These are phyloP conservation scores for Glaciozyma martinii DNA, from an alignment of 768 basidiomycete species.

Conservation along the genomic window DNA sequence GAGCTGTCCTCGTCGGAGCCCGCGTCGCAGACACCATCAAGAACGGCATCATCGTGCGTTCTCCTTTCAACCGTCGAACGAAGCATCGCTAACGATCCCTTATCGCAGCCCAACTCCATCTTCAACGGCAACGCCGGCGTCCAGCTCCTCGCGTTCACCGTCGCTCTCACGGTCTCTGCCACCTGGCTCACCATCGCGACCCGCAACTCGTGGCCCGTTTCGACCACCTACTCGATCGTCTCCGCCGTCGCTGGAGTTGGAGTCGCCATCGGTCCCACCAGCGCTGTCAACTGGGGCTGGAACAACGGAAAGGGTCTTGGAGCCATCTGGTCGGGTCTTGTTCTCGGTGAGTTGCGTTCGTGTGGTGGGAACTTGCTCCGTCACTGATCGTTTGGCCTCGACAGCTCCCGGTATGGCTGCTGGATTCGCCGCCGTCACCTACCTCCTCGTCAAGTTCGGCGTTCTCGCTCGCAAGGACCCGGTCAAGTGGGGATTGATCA, in stretches of 20 bases:
- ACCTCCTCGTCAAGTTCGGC: slow-evolving; percentile 39
- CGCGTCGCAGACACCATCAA: slow-evolving; percentile 42
- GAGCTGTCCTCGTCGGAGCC: slow-evolving; percentile 40
- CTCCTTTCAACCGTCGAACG: not conserved
- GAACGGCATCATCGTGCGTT: slow-evolving; percentile 42
- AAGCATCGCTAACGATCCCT: not conserved
- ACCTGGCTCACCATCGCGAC: slow-evolving; percentile 42
- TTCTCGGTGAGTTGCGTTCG: slow-evolving; percentile 23
- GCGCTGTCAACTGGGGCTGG: slow-evolving; percentile 44
- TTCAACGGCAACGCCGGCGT: slow-evolving; percentile 42
- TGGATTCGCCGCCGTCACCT: slow-evolving; percentile 40
- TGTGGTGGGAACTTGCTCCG: too few relatives aligned
- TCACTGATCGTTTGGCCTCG: too few relatives aligned
- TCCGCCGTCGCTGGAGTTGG: slow-evolving; percentile 45
- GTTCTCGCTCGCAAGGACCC: slow-evolving; percentile 40
- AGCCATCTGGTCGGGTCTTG: slow-evolving; percentile 34
- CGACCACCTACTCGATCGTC: slow-evolving; percentile 45
- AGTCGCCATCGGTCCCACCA: slow-evolving; percentile 40
- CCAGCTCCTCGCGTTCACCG: slow-evolving; percentile 43
- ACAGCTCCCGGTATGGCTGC: slow-evolving; percentile 37
- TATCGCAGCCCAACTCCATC: slow-evolving; percentile 5
- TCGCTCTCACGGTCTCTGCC: slow-evolving; percentile 39
- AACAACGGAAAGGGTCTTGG: slow-evolving; percentile 29
- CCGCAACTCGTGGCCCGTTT: slow-evolving; percentile 41
- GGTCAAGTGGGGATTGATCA: slow-evolving; percentile 37